Conservation (phyloP, 208 protist species). For the Crithidia brevicula region DNA sequence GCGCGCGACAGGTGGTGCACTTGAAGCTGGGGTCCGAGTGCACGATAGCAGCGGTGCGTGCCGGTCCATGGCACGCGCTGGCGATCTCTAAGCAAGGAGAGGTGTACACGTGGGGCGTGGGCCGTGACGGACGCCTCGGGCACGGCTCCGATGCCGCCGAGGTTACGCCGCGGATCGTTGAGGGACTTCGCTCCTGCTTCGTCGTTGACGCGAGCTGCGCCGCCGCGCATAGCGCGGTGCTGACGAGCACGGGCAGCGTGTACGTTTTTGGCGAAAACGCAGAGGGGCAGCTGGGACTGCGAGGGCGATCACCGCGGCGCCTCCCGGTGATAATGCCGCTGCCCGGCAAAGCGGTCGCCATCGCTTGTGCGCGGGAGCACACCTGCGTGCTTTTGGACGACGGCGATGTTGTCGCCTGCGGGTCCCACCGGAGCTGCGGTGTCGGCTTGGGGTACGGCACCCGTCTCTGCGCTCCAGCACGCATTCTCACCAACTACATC, state of each 20-base stretch:
- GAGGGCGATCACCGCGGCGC: conserved; percentile 18
- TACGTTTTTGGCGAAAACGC: conserved; percentile 77
- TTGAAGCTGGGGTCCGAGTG: conserved; percentile 2
- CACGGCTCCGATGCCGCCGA: conserved; percentile 51
- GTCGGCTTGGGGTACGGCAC: conserved; percentile 50
- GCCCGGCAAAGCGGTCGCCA: conserved; percentile 52
- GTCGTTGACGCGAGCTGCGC: conserved; percentile 72
- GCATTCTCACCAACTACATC: conserved; percentile 64
- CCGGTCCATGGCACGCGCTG: conserved; percentile 67
- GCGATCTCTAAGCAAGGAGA: conserved; percentile 53
- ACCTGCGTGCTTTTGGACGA: conserved; percentile 68
- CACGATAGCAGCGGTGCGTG: conserved; percentile 34
- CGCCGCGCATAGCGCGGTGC: conserved; percentile 53
- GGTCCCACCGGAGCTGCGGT: conserved; percentile 47
- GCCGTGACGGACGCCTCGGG: conserved; percentile 62
- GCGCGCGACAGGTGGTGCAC: conserved; percentile 40
- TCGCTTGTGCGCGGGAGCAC: conserved; percentile 60
- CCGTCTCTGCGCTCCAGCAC: conserved; percentile 33
- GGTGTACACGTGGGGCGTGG: conserved; percentile 79
- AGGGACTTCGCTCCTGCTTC: conserved; percentile 38
- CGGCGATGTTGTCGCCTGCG: conserved; percentile 80
- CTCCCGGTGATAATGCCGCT: conserved; percentile 43
- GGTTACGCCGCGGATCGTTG: conserved; percentile 50
- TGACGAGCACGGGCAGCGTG: conserved; percentile 64
- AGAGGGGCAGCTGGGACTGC: conserved; percentile 67